phyloP scores from a whole-genome alignment of 306 rosid genomes.

The Casuarina equisetifolia region DNA sequence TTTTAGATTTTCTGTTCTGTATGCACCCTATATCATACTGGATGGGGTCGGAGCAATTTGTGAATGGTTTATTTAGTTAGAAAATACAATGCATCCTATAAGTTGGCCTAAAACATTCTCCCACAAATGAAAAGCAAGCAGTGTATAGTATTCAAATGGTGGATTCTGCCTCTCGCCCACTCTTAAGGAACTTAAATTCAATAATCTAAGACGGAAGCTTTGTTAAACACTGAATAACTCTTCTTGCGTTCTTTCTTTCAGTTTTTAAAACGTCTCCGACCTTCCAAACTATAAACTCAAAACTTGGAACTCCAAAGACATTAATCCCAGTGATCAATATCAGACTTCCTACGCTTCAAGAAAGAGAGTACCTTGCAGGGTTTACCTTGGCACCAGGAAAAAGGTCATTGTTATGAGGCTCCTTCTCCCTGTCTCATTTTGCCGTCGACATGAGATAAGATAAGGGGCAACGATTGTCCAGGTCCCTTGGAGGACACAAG shows the following conservation, averaged over 20 bases:
- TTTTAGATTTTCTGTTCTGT: neutral
- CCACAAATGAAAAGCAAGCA: too few relatives aligned
- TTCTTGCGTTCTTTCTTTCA: neutral
- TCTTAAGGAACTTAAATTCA: neutral
- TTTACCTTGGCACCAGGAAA: neutral
- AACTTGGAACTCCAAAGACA: neutral
- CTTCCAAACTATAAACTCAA: neutral
- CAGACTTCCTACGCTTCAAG: neutral
- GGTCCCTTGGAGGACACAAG: neutral
- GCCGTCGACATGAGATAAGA: neutral
- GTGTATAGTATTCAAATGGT: too few relatives aligned
- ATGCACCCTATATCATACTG: neutral
- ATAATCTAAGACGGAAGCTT: too few relatives aligned
- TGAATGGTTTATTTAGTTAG: neutral
- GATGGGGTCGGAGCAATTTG: neutral
- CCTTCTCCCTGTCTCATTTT: neutral
- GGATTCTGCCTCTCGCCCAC: neutral
- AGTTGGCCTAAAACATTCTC: neutral
- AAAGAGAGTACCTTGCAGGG: neutral
- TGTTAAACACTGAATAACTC: too few relatives aligned
- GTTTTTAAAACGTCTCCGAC: neutral
- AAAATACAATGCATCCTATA: neutral
- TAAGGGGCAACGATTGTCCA: neutral
- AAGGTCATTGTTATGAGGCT: constrained; percentile 2
- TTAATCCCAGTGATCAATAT: neutral